Base-by-base conservation (phyloP, 768 basidiomycete species). In the Leucocoprinus leucothites region DNA sequence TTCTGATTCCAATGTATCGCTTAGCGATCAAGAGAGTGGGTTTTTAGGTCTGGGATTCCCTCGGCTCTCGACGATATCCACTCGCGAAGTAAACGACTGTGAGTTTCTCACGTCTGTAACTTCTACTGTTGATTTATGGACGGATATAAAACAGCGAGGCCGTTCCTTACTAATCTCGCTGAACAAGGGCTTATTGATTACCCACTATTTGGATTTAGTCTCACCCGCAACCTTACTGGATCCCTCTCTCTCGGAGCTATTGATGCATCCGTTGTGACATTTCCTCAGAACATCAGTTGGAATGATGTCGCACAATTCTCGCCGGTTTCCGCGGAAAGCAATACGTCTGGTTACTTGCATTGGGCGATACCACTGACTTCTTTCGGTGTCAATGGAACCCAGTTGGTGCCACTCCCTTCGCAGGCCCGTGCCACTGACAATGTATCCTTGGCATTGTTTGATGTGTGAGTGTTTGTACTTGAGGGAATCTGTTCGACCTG, bases 31-130 rank as follows among this genome's bases (percentile, higher is more conserved):
- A 46, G 73, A 83, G 7, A 91, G 87, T 56, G 90, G 90, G 2
- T 69, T 92, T 35, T 63, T 92, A 19, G 90, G 90, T 19, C 71
- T 92, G 25, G 89, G 90, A 1, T 92, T 92, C 67, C 76, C 87
- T 24, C 78, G 89, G 19, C 72, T 91, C 34, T 91, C 90, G 1
- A 73, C 76, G 11, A 84, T 92, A 24, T 69, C 78, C 5, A 63
- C 8, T 65, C 72, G 9, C 80, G 83, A 58, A 81, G 87, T 86
- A 60, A 61, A 77, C 59, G n/a, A 18, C 19, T 42, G 21, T 57
- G 3, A 25, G 42, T 50, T 16, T 3, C 11, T 48, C 7, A 40
- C 25, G 43, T 36, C 28, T 35, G 8, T 26, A 36, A 34, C 57
- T 16, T 56, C 44, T 44, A 48, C 48, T 16, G 1, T 11, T 48